These are phyloP conservation scores for Sugiyamaella grinbergsii DNA, from an alignment of 1,139 yeast genomes.

Conservation along the genomic window DNA sequence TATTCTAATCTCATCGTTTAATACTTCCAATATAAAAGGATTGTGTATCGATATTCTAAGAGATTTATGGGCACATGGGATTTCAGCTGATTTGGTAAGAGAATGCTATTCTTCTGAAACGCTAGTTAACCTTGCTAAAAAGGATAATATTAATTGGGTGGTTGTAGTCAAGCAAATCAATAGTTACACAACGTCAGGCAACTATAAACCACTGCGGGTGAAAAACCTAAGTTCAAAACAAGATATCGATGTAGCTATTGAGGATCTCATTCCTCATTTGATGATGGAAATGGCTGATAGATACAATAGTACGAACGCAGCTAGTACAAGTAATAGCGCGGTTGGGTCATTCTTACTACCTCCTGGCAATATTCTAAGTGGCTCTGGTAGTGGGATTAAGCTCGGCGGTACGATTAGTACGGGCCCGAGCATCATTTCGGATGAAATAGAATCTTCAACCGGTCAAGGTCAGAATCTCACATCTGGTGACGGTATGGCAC, in stretches of 20 bases:
- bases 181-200: slow-evolving; percentile 38
- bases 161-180: slow-evolving; percentile 65
- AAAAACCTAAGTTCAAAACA: slow-evolving; percentile 59
- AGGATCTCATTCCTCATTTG: slow-evolving; percentile 60
- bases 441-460: slow-evolving; percentile 12
- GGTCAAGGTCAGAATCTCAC: neutral
- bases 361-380: slow-evolving; percentile 12
- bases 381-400: slow-evolving; percentile 5
- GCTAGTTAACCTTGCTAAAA: slow-evolving; percentile 60
- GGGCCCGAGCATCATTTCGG: slow-evolving; percentile 1
- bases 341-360: slow-evolving; percentile 8
- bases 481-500: neutral
- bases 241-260: slow-evolving; percentile 71
- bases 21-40: slow-evolving; percentile 50
- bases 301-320: slow-evolving; percentile 21
- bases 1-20: slow-evolving; percentile 71
- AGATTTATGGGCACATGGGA: slow-evolving; percentile 67
- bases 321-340: neutral
- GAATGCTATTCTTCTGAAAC: slow-evolving; percentile 64
- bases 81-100: slow-evolving; percentile 69
- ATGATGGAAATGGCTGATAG: slow-evolving; percentile 47
- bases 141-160: slow-evolving; percentile 74
- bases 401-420: neutral
- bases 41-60: slow-evolving; percentile 65
- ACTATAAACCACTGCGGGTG: slow-evolving; percentile 74